Percentiles rank a stretch among this genome's conserved stretches.
Conservation (phyloP, 2,329 filamentous ascomycete species). For the Colletotrichum sojae region DNA sequence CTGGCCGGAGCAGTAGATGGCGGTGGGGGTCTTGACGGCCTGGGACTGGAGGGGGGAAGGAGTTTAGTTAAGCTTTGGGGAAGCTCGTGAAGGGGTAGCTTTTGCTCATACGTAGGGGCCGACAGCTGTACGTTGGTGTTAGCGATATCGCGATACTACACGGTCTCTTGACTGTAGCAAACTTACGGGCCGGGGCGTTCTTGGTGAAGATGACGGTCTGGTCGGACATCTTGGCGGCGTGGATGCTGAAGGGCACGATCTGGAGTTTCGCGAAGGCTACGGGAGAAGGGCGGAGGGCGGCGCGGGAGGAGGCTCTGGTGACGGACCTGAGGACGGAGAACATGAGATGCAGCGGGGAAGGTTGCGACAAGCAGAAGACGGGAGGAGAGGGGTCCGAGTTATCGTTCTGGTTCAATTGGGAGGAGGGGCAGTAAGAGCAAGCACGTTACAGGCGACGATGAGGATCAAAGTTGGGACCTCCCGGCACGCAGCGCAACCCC, state of each 20-base stretch:
- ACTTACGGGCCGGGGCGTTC: conserved; percentile 72
- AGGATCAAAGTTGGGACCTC: conserved; percentile 23
- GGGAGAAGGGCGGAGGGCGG: conserved; percentile 8
- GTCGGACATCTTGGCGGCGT: conserved; percentile 43
- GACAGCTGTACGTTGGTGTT: conserved; percentile 59
- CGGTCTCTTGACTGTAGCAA: not conserved
- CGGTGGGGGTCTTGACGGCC: conserved; percentile 75
- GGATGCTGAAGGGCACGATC: conserved; percentile 24
- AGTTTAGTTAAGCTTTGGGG: conserved; percentile 21
- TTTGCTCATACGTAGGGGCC: conserved; percentile 72
- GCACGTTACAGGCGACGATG: not conserved
- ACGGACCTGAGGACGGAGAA: conserved; percentile 39
- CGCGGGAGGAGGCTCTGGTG: conserved; percentile 38
- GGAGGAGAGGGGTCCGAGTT: not conserved
- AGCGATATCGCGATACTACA: conserved; percentile 4
- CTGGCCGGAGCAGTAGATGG: conserved; percentile 79
- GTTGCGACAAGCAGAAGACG: not conserved
- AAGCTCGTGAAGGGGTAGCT: not conserved
- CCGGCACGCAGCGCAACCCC: conserved; percentile 28
- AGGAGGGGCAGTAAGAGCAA: not conserved
- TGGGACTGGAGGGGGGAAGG: conserved; percentile 64
- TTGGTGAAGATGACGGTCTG: conserved; percentile 68
- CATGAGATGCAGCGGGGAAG: conserved; percentile 26
- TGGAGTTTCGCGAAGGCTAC: conserved; percentile 17
- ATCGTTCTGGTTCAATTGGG: conserved; percentile 14